These are phyloP conservation scores for Trypanosoma boissoni DNA, from an alignment of 208 protist species.

Conservation along the genomic window DNA sequence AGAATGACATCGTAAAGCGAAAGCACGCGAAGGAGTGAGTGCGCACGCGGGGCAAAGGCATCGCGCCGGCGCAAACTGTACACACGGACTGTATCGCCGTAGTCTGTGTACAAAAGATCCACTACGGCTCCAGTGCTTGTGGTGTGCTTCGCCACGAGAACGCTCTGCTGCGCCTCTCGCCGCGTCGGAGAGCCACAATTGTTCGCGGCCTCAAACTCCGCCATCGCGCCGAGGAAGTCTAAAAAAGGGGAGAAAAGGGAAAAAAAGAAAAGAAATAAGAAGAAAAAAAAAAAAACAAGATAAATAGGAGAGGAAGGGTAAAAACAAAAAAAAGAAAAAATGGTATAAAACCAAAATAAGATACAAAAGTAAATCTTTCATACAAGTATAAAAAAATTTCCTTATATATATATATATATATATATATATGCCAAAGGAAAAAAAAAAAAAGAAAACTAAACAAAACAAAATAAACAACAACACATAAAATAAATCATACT, in stretches of 20 bases:
- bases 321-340: neutral
- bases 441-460: constrained; percentile 31
- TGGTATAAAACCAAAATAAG: neutral
- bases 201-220: neutral
- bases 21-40: neutral
- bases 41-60: neutral
- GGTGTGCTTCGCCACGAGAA: constrained; percentile 44
- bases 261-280: constrained; percentile 4
- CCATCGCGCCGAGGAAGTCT: neutral
- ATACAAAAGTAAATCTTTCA: neutral
- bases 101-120: constrained; percentile 55
- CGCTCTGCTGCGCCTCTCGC: constrained; percentile 17
- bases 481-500: constrained; percentile 13
- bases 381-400: neutral
- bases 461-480: constrained; percentile 9
- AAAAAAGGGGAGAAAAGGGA: constrained; percentile 6
- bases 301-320: too few species aligned
- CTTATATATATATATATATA: neutral
- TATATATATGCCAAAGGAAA: neutral
- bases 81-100: constrained; percentile 70
- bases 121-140: constrained; percentile 63
- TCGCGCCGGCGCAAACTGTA: constrained; percentile 55
- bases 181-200: neutral
- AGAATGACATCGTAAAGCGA: constrained; percentile 17
- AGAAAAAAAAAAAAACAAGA: constrained; percentile 4